phyloP scores from a whole-genome alignment of 768 basidiomycete genomes.

The Kwoniella shandongensis region DNA sequence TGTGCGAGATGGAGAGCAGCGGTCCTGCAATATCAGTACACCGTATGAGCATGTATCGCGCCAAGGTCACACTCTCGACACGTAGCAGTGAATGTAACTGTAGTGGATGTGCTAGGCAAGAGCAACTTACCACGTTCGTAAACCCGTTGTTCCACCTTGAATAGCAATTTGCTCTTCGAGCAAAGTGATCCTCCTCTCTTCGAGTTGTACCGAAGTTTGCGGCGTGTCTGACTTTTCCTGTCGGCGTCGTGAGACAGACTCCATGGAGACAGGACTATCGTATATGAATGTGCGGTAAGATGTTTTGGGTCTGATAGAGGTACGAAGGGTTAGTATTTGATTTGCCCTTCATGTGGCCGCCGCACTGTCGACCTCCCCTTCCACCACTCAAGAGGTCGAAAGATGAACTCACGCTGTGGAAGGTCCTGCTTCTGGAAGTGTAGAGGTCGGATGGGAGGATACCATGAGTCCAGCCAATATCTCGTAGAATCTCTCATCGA shows the following conservation, averaged over 20 bases:
- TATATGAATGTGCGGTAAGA: slow-evolving; percentile 51
- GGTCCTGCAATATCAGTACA: slow-evolving; percentile 35
- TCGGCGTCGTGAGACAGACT: not conserved
- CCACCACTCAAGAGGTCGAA: not conserved
- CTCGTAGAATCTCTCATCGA: slow-evolving; percentile 47
- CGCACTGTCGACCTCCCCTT: too few relatives aligned
- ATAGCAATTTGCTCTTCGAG: slow-evolving; percentile 50
- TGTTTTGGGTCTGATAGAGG: slow-evolving; percentile 28
- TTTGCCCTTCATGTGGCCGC: too few relatives aligned
- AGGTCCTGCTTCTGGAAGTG: slow-evolving; percentile 17
- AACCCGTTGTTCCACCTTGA: slow-evolving; percentile 51
- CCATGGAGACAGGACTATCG: slow-evolving; percentile 13
- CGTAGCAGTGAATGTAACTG: not conserved
- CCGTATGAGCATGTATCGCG: too few relatives aligned
- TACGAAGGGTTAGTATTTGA: not conserved
- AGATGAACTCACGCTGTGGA: slow-evolving; percentile 9
- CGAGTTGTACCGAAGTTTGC: not conserved
- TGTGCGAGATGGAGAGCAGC: slow-evolving; percentile 43
- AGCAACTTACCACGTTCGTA: slow-evolving; percentile 46
- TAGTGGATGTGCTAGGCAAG: slow-evolving; percentile 5
- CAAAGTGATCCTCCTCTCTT: slow-evolving; percentile 39
- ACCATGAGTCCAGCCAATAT: slow-evolving; percentile 41
- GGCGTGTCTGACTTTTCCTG: not conserved
- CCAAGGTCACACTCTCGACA: too few relatives aligned
- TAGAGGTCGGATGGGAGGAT: not conserved